Conservation (phyloP, 352 stramenopile genomes). For the Achlya hypogyna region DNA sequence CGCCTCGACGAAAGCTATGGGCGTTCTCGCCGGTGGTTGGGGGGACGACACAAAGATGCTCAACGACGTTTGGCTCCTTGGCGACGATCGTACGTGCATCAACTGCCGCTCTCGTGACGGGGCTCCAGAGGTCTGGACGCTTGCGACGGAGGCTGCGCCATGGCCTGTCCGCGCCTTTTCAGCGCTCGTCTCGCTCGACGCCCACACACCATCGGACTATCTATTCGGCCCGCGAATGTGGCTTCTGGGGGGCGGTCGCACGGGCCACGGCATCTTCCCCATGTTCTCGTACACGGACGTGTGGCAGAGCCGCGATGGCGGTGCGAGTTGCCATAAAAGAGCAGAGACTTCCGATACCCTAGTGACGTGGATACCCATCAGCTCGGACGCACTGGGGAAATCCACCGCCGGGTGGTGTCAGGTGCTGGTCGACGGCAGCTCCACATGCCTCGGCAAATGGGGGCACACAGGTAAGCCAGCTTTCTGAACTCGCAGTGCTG, state of each 20-base stretch:
- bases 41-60: slow-evolving; percentile 37
- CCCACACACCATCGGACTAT: slow-evolving; percentile 47
- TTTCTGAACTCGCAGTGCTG: neutral
- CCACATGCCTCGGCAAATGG: slow-evolving; percentile 66
- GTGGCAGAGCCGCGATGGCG: slow-evolving; percentile 60
- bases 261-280: slow-evolving; percentile 58
- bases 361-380: slow-evolving; percentile 40
- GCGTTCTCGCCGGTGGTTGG: slow-evolving; percentile 66
- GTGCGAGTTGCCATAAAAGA: neutral
- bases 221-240: slow-evolving; percentile 53
- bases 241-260: slow-evolving; percentile 61
- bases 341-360: neutral
- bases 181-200: slow-evolving; percentile 65
- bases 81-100: slow-evolving; percentile 22
- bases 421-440: slow-evolving; percentile 31
- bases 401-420: slow-evolving; percentile 76
- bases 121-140: slow-evolving; percentile 27
- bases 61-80: slow-evolving; percentile 66
- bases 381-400: slow-evolving; percentile 51
- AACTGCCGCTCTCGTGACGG: neutral
- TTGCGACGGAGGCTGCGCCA: slow-evolving; percentile 30
- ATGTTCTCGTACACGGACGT: slow-evolving; percentile 67
- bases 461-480: slow-evolving; percentile 29
- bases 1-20: slow-evolving; percentile 32
- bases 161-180: slow-evolving; percentile 69